These are phyloP conservation scores for Myriosclerotinia curreyana DNA, from an alignment of 2,329 filamentous ascomycete species.

Conservation along the genomic window DNA sequence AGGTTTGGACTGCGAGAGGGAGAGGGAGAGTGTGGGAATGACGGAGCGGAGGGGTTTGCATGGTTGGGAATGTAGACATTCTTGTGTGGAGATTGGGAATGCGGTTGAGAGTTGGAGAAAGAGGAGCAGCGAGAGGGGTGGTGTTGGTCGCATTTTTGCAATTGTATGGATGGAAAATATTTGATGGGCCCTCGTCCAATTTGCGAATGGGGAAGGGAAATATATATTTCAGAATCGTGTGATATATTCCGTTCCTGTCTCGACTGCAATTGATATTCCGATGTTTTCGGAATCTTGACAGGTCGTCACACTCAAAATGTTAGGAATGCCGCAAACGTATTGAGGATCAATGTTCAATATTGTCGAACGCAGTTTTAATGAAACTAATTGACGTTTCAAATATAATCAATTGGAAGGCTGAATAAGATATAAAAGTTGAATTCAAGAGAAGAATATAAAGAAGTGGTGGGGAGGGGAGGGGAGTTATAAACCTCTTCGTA, in stretches of 20 bases:
- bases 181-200: not conserved
- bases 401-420: not conserved
- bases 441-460: not conserved
- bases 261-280: not conserved
- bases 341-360: not conserved
- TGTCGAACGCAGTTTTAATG: not conserved
- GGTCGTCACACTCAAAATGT: not conserved
- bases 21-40: not conserved
- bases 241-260: not conserved
- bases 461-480: not conserved
- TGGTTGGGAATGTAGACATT: conserved; percentile 13
- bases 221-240: not conserved
- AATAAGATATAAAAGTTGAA: not conserved
- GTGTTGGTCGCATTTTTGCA: conserved; percentile 19
- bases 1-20: not conserved
- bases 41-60: not conserved
- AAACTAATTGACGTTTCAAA: not conserved
- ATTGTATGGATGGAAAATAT: not conserved
- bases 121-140: conserved; percentile 20
- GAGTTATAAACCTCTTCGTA: not conserved
- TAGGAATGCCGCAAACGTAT: conserved; percentile 9
- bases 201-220: not conserved
- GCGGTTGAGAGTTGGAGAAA: conserved; percentile 28
- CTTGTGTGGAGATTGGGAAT: conserved; percentile 20
- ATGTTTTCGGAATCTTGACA: not conserved